Evolutionary conservation across 129 eudicot genomes (phyloP), one percentile per base, ranked within the genome.

Genomic region (Heracleum sosnowskyi): DNA sequence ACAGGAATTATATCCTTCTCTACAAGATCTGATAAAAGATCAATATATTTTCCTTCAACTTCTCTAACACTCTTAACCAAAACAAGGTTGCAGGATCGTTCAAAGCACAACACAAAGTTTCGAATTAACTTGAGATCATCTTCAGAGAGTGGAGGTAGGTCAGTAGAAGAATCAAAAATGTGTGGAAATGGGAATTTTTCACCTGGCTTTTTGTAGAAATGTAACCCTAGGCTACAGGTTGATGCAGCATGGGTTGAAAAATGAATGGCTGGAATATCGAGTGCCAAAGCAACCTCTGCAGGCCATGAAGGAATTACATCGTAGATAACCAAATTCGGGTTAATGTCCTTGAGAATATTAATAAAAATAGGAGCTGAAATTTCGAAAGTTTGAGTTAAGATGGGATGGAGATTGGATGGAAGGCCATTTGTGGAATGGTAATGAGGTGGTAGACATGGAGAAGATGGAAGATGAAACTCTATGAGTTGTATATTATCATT

Each of bases 361-460:
- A 41, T 15, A 31, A 81, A 76, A 51, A 5, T 16, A 1, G 80
- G 84, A 1, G 18, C 49, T 37, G 79, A 53, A 28, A 5, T 53
- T 33, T 76, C 70, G 42, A 81, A 68, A 41, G 84, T 80, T 11
- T 20, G 55, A 10, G 5, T 15, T 8, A 76, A 73, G 37, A 51
- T 18, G 0, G 51, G 40, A n/a, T 45, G 55, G 34, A 81, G 77
- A 64, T 76, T 46, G 7, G 63, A 39, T 7, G 81, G 80, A 36
- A 81, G 84, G 44, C 73, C 80, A 40, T 81, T 76, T 36, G 84
- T 81, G 77, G 80, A 35, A 70, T 81, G 84, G 47, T 8, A 55
- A 64, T 69, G 80, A 40, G 84, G 77, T 1, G 84, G 84, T 4
- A 81, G 80, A 15, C n/a, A 18, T 0, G 57, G 80, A 3, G 80